phyloP scores from a whole-genome alignment of 2,329 filamentous ascomycete genomes.

The Trichoderma koningii region DNA sequence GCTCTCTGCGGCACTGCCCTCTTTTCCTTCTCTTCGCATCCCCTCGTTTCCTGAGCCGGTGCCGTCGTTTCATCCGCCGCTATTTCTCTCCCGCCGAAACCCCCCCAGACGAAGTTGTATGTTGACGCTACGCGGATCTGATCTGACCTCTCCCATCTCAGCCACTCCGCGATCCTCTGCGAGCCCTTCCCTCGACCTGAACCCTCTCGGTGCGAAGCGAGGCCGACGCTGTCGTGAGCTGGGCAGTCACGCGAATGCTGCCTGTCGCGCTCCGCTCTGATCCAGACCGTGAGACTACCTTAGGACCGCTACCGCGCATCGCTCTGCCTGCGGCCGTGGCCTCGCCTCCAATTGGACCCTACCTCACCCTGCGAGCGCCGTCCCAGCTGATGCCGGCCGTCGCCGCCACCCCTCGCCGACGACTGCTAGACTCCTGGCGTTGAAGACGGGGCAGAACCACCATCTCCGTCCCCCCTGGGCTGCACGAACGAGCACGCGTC shows the following conservation, averaged over 20 bases:
- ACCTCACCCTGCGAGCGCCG: constrained; percentile 28
- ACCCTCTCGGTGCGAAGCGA: constrained; percentile 22
- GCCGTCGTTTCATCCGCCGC: background rate
- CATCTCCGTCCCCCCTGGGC: constrained; percentile 33
- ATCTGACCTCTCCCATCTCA: constrained; percentile 34
- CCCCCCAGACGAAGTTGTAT: constrained; percentile 11
- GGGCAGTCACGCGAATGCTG: constrained; percentile 37
- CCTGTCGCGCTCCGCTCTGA: constrained; percentile 30
- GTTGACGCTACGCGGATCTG: constrained; percentile 28
- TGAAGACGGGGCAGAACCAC: constrained; percentile 33
- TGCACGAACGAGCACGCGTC: constrained; percentile 32
- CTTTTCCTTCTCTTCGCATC: background rate
- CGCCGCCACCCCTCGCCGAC: constrained; percentile 38
- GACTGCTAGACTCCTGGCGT: constrained; percentile 39
- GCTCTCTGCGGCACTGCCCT: constrained; percentile 1
- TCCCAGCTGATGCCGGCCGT: constrained; percentile 44
- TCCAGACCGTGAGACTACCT: constrained; percentile 27
- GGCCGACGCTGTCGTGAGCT: constrained; percentile 26
- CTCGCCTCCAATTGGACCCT: constrained; percentile 36
- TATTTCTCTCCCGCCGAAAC: background rate
- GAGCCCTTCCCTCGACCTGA: constrained; percentile 31
- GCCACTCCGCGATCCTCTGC: constrained; percentile 36
- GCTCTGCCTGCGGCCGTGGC: constrained; percentile 21
- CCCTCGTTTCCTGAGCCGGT: constrained; percentile 15
- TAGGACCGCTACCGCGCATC: constrained; percentile 30